phyloP scores from a whole-genome alignment of 805 yeast species.

The Jamesozyma gamospora region DNA sequence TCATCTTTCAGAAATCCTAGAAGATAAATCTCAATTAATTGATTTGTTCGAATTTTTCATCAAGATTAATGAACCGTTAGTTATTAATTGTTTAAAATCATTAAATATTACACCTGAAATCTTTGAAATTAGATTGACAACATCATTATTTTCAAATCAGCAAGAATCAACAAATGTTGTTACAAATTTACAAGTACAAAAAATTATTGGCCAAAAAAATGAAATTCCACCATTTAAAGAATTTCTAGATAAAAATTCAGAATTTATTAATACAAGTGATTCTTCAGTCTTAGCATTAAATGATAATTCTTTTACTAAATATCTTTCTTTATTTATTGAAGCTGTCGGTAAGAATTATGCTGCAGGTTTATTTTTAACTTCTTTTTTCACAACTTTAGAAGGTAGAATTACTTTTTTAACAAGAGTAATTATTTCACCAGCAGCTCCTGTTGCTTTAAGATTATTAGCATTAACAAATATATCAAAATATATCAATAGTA shows the following conservation, averaged over 20 bases:
- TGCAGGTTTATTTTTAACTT: slow-evolving; percentile 27
- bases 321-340: slow-evolving; percentile 36
- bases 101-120: slow-evolving; percentile 32
- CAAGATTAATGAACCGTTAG: slow-evolving; percentile 30
- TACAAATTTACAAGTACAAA: slow-evolving; percentile 22
- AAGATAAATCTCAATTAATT: slow-evolving; percentile 32
- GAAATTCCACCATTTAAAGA: slow-evolving; percentile 23
- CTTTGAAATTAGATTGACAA: slow-evolving; percentile 58
- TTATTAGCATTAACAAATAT: slow-evolving; percentile 38
- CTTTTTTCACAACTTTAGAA: slow-evolving; percentile 33
- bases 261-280: slow-evolving; percentile 21
- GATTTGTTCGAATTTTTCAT: slow-evolving; percentile 34
- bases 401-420: slow-evolving; percentile 47
- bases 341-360: slow-evolving; percentile 33
- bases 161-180: slow-evolving; percentile 26
- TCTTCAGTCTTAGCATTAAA: slow-evolving; percentile 28
- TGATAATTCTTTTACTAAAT: slow-evolving; percentile 33
- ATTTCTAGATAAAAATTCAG: slow-evolving; percentile 23
- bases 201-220: slow-evolving; percentile 17
- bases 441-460: slow-evolving; percentile 50
- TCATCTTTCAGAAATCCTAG: slow-evolving; percentile 29
- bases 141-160: slow-evolving; percentile 37
- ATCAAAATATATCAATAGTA: slow-evolving; percentile 25
- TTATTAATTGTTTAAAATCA: slow-evolving; percentile 32
- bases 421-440: slow-evolving; percentile 46